Percentiles rank a stretch among this genome's conserved stretches.
Evolutionary conservation across 805 yeast genomes (phyloP).

Genomic region (Wickerhamiella kurtzmanii): DNA sequence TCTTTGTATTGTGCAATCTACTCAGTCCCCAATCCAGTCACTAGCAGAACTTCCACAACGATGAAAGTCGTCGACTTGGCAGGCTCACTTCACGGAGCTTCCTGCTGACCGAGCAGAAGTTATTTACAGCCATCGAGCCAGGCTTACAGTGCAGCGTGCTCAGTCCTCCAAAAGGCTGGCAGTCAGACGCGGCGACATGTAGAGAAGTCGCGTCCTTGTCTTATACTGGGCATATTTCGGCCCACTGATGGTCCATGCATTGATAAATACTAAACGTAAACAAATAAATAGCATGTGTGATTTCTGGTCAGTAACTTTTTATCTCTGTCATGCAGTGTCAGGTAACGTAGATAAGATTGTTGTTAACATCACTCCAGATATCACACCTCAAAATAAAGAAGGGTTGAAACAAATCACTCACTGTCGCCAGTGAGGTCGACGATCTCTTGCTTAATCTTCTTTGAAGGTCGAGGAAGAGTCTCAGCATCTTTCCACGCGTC

Average conservation of each 20-base stretch:
- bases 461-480: no score
- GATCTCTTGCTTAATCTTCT: background rate
- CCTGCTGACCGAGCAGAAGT: no score
- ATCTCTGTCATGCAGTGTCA: conserved; percentile 1
- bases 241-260: no score
- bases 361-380: conserved; percentile 1
- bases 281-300: background rate
- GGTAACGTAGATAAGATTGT: conserved; percentile 3
- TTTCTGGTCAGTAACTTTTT: conserved; percentile 5
- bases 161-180: no score
- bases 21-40: no score
- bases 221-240: no score
- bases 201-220: no score
- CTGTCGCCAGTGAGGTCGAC: background rate
- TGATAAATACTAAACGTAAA: no score
- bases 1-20: conserved; percentile 17
- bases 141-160: no score
- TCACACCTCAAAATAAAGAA: no score
- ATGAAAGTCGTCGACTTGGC: background rate
- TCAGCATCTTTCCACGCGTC: background rate
- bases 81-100: background rate
- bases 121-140: background rate
- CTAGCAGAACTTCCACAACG: background rate
- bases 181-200: no score
- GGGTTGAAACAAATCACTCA: background rate